Conservation (phyloP, 2,329 filamentous ascomycete genomes). For the Penicillium sp. region DNA sequence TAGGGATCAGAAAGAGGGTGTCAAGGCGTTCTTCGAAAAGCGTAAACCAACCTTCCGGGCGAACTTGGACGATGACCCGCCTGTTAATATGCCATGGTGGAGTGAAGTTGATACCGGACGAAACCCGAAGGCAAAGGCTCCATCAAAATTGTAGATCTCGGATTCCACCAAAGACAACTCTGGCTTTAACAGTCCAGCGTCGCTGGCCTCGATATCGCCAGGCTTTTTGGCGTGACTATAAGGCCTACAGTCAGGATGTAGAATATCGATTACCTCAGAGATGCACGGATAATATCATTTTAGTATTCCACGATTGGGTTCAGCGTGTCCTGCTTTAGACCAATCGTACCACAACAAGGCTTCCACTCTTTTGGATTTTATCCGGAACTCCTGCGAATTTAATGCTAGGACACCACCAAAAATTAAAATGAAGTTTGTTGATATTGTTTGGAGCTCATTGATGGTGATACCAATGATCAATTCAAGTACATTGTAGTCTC, state of each 20-base stretch:
- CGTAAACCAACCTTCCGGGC: conserved; percentile 64
- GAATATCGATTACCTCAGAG: too few species aligned
- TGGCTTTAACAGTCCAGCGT: too few species aligned
- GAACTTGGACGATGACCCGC: conserved; percentile 63
- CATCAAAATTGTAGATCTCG: conserved; percentile 30
- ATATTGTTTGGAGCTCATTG: conserved; percentile 1
- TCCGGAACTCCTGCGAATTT: too few species aligned
- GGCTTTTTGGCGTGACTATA: neutral
- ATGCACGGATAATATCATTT: neutral
- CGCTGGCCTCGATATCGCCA: neutral
- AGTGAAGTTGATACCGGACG: conserved; percentile 54
- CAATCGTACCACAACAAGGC: neutral
- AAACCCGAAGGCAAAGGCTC: conserved; percentile 25
- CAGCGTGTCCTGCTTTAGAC: neutral
- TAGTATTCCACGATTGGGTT: neutral
- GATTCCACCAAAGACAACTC: neutral
- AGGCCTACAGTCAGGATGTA: neutral
- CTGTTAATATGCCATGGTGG: conserved; percentile 71
- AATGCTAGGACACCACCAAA: too few species aligned
- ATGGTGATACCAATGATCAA: conserved; percentile 21
- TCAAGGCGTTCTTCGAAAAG: conserved; percentile 71
- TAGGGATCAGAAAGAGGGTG: conserved; percentile 69
- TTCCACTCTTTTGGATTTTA: too few species aligned
- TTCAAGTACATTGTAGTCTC: conserved; percentile 27
- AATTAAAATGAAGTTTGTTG: too few species aligned